Conservation (phyloP, 805 yeast genomes). For the Zygotorulaspora sp. region DNA sequence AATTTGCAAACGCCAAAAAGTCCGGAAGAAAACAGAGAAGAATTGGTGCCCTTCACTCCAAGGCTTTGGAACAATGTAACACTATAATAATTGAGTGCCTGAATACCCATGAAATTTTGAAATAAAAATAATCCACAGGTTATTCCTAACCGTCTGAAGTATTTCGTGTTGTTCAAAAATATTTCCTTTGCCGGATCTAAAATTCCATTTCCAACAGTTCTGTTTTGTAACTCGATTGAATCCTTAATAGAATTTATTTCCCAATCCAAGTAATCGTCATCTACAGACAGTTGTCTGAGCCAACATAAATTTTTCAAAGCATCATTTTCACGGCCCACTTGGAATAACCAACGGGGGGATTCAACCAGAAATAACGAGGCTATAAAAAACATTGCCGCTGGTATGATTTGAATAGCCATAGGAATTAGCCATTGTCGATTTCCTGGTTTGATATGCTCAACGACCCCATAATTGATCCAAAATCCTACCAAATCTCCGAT, state of each 20-base stretch:
- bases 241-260: constrained; percentile 36
- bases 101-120: constrained; percentile 47
- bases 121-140: constrained; percentile 40
- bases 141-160: constrained; percentile 36
- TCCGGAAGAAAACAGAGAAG: constrained; percentile 49
- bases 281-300: constrained; percentile 38
- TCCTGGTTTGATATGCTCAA: constrained; percentile 31
- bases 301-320: constrained; percentile 37
- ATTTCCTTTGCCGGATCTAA: constrained; percentile 40
- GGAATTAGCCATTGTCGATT: constrained; percentile 47
- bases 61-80: constrained; percentile 47
- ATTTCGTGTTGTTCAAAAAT: constrained; percentile 29
- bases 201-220: constrained; percentile 37
- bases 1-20: constrained; percentile 49
- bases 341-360: constrained; percentile 44
- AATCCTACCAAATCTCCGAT: constrained; percentile 46
- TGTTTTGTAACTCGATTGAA: constrained; percentile 24
- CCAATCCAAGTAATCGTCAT: constrained; percentile 40
- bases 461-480: constrained; percentile 48
- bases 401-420: constrained; percentile 44
- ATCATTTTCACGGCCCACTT: constrained; percentile 34
- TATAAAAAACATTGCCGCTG: constrained; percentile 40
- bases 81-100: constrained; percentile 51
- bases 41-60: constrained; percentile 44
- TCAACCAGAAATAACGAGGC: constrained; percentile 42